Evolutionary conservation across 371 early-diverging fungal genomes (phyloP), one percentile per base, ranked within the genome.

Genomic region (Globomyces sp.): DNA sequence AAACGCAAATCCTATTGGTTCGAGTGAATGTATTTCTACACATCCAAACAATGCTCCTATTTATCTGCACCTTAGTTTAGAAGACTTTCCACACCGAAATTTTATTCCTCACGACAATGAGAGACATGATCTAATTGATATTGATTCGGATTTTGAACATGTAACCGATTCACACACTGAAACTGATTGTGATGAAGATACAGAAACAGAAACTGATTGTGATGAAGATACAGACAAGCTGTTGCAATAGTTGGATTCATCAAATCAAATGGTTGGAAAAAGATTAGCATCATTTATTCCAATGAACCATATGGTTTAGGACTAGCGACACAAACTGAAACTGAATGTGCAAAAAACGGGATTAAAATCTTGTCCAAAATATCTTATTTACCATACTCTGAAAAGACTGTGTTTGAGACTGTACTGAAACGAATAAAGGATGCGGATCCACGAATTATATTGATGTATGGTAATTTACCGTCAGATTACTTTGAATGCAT

Each of bases 281-380:
- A 49, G 43, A 49, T 60, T n/a, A 44, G 39, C 4, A 49, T 41
- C 4, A 36, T 60, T 34, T 39, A 47, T 44, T 42, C 60, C 3
- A 41, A 46, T 36, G 60, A 60, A 49, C 43, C 34, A 6, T 60
- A 60, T 49, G 60, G 60, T 8, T 36, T 42, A 8, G 60, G 60
- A n/a, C 39, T 41, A 36, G 44, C 37, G 34, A 37, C 46, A 6
- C 44, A 36, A 5, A 42, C 44, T 41, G 8, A 42, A 9, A 36
- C 39, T 36, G 46, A 39, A n/a, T 37, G 43, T 3, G 44, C 45
- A 13, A 36, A 60, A 46, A 42, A 60, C 61, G 44, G 44, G 9
- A 50, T 60, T 11, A 34, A 40, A 4, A 13, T 60, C 2, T 44
- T 60, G 9, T 60, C 61, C 37, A 4, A 41, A 1, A 40, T 42